Conservation (phyloP, 164 flowering plant genomes). For the Umbilicus rupestris region DNA sequence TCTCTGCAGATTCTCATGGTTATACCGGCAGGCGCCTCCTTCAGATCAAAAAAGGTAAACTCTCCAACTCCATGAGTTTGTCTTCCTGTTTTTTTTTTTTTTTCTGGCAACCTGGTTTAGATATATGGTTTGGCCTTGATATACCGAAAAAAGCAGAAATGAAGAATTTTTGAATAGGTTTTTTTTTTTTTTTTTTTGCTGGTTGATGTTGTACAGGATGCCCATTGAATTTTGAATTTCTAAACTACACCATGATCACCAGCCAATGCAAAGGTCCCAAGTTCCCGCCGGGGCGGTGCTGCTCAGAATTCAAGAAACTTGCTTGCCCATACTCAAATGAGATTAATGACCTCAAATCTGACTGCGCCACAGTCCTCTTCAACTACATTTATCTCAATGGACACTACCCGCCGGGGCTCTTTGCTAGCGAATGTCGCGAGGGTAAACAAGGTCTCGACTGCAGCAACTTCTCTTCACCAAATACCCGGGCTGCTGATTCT, state of each 20-base stretch:
- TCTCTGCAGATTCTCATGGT: background rate
- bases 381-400: conserved; percentile 5
- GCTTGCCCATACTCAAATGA: background rate
- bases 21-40: conserved; percentile 1
- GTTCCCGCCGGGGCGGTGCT: conserved; percentile 27
- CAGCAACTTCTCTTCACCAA: background rate
- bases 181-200: too few relatives aligned
- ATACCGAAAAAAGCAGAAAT: too few relatives aligned
- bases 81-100: too few relatives aligned
- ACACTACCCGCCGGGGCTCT: conserved; percentile 11
- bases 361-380: conserved; percentile 2
- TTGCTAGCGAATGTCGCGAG: conserved; percentile 30
- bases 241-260: conserved; percentile 45
- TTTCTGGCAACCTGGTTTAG: too few relatives aligned
- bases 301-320: conserved; percentile 2
- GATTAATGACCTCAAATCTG: background rate
- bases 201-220: conserved; percentile 26
- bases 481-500: background rate
- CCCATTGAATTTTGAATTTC: conserved; percentile 27
- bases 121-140: too few relatives aligned
- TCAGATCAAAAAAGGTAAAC: conserved; percentile 6
- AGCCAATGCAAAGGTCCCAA: conserved; percentile 49
- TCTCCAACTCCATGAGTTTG: background rate
- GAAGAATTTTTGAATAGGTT: too few relatives aligned
- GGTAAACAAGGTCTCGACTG: background rate